These are phyloP conservation scores for Xylaria sp. DNA, from an alignment of 2,329 filamentous ascomycete species.

Conservation along the genomic window DNA sequence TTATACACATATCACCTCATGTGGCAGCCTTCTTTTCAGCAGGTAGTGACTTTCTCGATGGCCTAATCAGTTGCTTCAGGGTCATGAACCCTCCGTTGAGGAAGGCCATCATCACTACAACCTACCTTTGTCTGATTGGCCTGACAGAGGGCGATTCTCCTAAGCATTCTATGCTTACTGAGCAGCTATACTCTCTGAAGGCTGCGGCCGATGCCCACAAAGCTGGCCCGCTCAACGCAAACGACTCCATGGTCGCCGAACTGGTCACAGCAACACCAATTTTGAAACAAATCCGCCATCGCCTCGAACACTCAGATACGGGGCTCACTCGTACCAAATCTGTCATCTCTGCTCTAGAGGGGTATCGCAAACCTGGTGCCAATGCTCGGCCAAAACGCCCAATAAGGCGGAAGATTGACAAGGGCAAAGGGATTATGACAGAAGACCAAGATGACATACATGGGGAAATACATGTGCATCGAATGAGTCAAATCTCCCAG, in stretches of 20 bases:
- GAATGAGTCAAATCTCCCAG: constrained; percentile 82
- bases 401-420: constrained; percentile 63
- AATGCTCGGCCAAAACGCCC: constrained; percentile 58
- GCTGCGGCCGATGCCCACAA: constrained; percentile 70
- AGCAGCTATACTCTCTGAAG: constrained; percentile 84
- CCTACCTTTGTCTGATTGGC: constrained; percentile 76
- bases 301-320: constrained; percentile 54
- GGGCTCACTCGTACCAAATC: constrained; percentile 63
- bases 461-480: constrained; percentile 73
- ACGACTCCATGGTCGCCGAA: constrained; percentile 78
- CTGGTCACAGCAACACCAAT: constrained; percentile 82
- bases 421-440: constrained; percentile 63
- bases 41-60: constrained; percentile 87
- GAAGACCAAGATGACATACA: constrained; percentile 47
- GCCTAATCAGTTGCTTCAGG: constrained; percentile 69
- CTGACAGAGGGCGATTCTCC: constrained; percentile 70
- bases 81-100: constrained; percentile 68
- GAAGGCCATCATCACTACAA: constrained; percentile 71
- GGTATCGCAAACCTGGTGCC: constrained; percentile 62
- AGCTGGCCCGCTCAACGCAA: constrained; percentile 58
- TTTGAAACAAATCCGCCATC: constrained; percentile 65
- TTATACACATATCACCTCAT: constrained; percentile 66
- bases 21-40: constrained; percentile 71
- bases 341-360: constrained; percentile 64
- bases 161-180: constrained; percentile 76